A percentile compares a stretch with the other conserved stretches of the same genome.
Conservation (phyloP, 2,329 filamentous ascomycete genomes). For the Daldinia sp. region DNA sequence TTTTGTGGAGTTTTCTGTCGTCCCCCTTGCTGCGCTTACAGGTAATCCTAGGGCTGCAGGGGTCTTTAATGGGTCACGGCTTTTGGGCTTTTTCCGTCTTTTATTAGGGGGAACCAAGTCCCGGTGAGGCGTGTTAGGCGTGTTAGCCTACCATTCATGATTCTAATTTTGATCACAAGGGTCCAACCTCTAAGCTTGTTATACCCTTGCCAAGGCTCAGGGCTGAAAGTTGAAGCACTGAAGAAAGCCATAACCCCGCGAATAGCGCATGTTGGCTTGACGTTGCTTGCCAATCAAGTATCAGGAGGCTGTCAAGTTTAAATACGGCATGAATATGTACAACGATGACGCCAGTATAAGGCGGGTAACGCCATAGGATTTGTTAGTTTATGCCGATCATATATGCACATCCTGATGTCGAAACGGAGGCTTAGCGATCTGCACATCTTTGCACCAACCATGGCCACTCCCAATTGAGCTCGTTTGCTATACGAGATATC, state of each 20-base stretch:
- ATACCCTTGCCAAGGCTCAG: slow-evolving; percentile 25
- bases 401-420: background rate
- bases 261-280: background rate
- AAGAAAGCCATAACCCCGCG: slow-evolving; percentile 3
- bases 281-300: background rate
- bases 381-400: background rate
- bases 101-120: background rate
- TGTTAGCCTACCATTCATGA: background rate
- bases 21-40: background rate
- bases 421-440: slow-evolving; percentile 5
- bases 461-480: background rate
- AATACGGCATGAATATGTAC: no score
- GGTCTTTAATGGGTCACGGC: background rate
- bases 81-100: background rate
- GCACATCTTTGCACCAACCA: background rate
- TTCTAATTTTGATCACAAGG: slow-evolving; percentile 5
- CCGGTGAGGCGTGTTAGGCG: background rate
- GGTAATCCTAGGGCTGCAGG: background rate
- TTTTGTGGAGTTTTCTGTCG: background rate
- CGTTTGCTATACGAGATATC: background rate
- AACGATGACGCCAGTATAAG: background rate
- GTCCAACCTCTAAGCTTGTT: background rate
- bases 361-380: background rate
- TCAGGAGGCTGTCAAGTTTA: background rate
- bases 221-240: slow-evolving; percentile 16